Percentiles rank a stretch among this genome's conserved stretches.
Conservation (phyloP, 805 yeast species). For the Cyberlindnera euphorbiae region DNA sequence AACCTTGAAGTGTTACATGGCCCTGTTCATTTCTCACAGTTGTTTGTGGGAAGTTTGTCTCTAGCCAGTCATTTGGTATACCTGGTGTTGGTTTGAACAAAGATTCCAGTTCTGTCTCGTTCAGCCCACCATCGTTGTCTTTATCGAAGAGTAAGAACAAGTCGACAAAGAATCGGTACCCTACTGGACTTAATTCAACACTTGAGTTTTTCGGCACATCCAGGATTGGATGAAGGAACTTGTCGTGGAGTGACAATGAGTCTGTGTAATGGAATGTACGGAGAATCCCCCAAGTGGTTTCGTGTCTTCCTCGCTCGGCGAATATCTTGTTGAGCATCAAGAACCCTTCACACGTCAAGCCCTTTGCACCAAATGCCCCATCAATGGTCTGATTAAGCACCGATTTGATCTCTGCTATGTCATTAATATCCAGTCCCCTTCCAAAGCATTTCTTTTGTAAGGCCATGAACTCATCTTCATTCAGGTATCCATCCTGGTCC, state of each 20-base stretch:
- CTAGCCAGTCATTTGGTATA: slow-evolving; percentile 81
- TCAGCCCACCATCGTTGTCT: slow-evolving; percentile 95
- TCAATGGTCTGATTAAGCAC: slow-evolving; percentile 29
- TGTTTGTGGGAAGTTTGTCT: slow-evolving; percentile 77
- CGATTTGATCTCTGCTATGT: slow-evolving; percentile 39
- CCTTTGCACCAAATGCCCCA: slow-evolving; percentile 37
- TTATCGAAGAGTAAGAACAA: slow-evolving; percentile 81
- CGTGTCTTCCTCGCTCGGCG: slow-evolving; percentile 91
- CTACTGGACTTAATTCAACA: slow-evolving; percentile 89
- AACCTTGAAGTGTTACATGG: slow-evolving; percentile 88
- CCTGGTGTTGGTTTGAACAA: slow-evolving; percentile 92
- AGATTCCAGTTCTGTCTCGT: slow-evolving; percentile 59
- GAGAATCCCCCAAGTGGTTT: slow-evolving; percentile 93
- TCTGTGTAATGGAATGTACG: slow-evolving; percentile 89
- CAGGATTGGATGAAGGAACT: slow-evolving; percentile 70
- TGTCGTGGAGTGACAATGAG: slow-evolving; percentile 78
- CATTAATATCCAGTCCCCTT: slow-evolving; percentile 47
- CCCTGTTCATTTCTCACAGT: slow-evolving; percentile 91
- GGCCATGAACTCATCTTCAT: slow-evolving; percentile 61
- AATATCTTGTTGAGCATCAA: slow-evolving; percentile 71
- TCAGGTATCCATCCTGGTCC: slow-evolving; percentile 84
- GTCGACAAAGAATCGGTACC: slow-evolving; percentile 89
- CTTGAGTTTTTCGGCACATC: slow-evolving; percentile 72
- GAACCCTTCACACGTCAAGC: slow-evolving; percentile 73
- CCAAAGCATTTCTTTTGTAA: slow-evolving; percentile 76